Evolutionary conservation across 345 rosid species (phyloP).

Genomic region (Gossypium longicalyx): DNA sequence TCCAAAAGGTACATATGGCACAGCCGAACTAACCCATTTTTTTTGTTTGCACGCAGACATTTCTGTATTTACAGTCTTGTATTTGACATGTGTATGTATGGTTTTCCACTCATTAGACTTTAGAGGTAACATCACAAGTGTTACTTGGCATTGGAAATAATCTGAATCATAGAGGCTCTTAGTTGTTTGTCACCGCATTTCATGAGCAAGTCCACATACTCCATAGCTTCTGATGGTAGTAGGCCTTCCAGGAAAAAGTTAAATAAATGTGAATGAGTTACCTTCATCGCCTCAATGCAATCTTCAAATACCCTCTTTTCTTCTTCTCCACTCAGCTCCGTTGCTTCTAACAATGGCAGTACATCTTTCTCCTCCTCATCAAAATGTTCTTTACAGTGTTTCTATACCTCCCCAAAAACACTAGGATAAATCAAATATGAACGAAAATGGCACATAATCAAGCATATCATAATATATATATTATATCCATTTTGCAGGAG

Average conservation of each 20-base stretch:
- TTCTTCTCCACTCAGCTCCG: constrained; percentile 55
- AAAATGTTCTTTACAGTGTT: constrained; percentile 52
- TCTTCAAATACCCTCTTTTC: constrained; percentile 37
- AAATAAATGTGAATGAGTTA: constrained; percentile 38
- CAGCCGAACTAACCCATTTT: not conserved
- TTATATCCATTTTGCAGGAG: no score
- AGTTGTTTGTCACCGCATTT: constrained; percentile 3
- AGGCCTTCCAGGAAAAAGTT: constrained; percentile 11
- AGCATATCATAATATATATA: no score
- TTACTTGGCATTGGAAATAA: not conserved
- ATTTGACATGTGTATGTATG: not conserved
- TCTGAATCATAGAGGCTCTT: not conserved
- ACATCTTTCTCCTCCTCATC: constrained; percentile 59
- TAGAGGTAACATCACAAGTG: not conserved
- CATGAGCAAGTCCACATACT: not conserved
- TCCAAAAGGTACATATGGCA: not conserved
- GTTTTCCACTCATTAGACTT: no score
- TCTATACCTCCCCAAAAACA: constrained; percentile 23
- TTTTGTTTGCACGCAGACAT: not conserved
- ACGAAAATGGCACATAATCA: not conserved
- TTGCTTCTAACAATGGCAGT: constrained; percentile 58
- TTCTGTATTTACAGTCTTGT: not conserved
- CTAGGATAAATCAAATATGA: not conserved
- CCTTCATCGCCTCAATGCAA: constrained; percentile 51
- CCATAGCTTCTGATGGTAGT: constrained; percentile 6